phyloP scores from a whole-genome alignment of 306 rosid genomes.

The Sphenostylis stenocarpa region DNA sequence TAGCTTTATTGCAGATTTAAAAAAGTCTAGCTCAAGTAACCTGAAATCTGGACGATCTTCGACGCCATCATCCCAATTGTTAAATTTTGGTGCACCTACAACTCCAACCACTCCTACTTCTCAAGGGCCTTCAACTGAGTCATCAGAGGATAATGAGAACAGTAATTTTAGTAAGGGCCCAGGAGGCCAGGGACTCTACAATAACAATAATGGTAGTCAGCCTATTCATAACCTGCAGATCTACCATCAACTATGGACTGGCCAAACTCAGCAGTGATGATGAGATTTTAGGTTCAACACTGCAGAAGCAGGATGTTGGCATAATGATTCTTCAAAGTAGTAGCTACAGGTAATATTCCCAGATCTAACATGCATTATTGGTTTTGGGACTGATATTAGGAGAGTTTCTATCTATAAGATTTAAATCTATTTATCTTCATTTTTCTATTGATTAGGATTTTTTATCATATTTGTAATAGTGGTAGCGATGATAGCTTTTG shows the following conservation, averaged over 20 bases:
- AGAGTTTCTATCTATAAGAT: conserved; percentile 35
- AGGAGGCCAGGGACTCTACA: conserved; percentile 35
- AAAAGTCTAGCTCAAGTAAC: conserved; percentile 47
- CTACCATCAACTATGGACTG: conserved; percentile 64
- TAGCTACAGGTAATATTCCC: conserved; percentile 33
- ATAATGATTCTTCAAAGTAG: conserved; percentile 36
- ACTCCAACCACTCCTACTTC: conserved; percentile 60
- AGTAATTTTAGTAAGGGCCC: conserved; percentile 55
- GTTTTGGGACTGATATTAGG: conserved; percentile 26
- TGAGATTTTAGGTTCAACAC: conserved; percentile 18
- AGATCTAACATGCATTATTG: conserved; percentile 40
- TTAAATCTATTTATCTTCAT: conserved; percentile 22
- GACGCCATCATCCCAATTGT: conserved; percentile 46
- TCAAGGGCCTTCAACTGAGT: conserved; percentile 65
- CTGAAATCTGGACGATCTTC: conserved; percentile 53
- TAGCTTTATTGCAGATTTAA: conserved; percentile 61
- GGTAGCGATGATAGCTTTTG: conserved; percentile 35
- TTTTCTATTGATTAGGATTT: conserved; percentile 25
- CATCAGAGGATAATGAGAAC: conserved; percentile 67
- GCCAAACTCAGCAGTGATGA: conserved; percentile 69
- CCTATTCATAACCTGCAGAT: conserved; percentile 48
- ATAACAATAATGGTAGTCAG: conserved; percentile 47
- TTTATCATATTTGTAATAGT: conserved; percentile 29
- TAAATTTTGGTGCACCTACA: conserved; percentile 54
- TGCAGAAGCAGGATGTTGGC: conserved; percentile 35